Conservation (phyloP, 768 basidiomycete species). For the Amylocystis lapponica region DNA sequence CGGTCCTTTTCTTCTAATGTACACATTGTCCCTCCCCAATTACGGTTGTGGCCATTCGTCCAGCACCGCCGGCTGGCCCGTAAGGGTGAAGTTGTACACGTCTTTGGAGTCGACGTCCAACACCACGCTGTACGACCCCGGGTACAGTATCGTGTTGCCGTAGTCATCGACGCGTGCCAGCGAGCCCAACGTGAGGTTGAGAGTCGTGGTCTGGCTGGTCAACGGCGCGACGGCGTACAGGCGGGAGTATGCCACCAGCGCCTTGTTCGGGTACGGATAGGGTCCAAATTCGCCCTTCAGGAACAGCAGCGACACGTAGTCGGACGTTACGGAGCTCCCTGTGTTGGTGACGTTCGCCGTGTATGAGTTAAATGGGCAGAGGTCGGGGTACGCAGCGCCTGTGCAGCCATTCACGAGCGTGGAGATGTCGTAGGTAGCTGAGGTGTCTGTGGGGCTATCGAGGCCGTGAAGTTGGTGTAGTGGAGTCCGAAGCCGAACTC, state of each 20-base stretch:
- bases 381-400: slow-evolving; percentile 28
- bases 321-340: slow-evolving; percentile 41
- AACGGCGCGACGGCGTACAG: slow-evolving; percentile 27
- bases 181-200: slow-evolving; percentile 42
- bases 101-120: slow-evolving; percentile 40
- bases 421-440: slow-evolving; percentile 38
- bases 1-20: too few species aligned
- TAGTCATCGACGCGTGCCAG: slow-evolving; percentile 42
- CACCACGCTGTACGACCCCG: slow-evolving; percentile 36
- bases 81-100: slow-evolving; percentile 32
- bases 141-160: slow-evolving; percentile 41
- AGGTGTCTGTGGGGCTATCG: neutral
- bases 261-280: slow-evolving; percentile 45
- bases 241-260: slow-evolving; percentile 45
- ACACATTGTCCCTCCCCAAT: too few species aligned
- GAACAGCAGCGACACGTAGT: slow-evolving; percentile 53
- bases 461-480: slow-evolving; percentile 40
- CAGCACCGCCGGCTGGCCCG: slow-evolving; percentile 28
- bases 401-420: slow-evolving; percentile 28
- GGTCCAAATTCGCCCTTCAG: slow-evolving; percentile 43
- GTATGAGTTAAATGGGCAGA: slow-evolving; percentile 44
- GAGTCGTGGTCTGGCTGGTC: slow-evolving; percentile 24
- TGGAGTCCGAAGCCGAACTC: slow-evolving; percentile 51
- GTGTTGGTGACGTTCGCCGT: slow-evolving; percentile 43
- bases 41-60: slow-evolving; percentile 4